These are phyloP conservation scores for Arabidopsis suecica DNA, from an alignment of 345 rosid species.

Conservation along the genomic window DNA sequence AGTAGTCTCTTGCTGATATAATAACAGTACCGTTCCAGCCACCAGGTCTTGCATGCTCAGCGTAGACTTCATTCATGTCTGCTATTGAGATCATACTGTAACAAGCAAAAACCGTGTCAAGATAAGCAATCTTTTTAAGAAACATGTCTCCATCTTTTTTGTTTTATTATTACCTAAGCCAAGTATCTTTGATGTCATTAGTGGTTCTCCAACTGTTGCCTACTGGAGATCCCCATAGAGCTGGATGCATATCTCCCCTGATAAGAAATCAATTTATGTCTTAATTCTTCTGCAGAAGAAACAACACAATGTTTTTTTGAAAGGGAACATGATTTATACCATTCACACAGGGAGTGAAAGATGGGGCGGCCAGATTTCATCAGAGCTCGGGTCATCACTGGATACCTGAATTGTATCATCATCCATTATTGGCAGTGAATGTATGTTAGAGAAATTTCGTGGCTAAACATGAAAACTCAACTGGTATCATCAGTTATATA, in stretches of 20 bases:
- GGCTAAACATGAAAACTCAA: no score
- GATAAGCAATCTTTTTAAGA: not conserved
- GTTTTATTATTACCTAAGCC: slow-evolving; percentile 61
- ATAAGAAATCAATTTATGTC: not conserved
- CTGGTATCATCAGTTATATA: slow-evolving; percentile 28
- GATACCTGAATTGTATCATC: slow-evolving; percentile 60
- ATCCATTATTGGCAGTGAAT: not conserved
- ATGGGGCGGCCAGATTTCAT: slow-evolving; percentile 75
- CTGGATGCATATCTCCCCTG: slow-evolving; percentile 95
- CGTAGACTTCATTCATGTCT: slow-evolving; percentile 79
- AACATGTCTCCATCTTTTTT: not conserved
- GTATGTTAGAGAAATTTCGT: not conserved
- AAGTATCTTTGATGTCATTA: slow-evolving; percentile 69
- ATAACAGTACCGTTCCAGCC: slow-evolving; percentile 81
- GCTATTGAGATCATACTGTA: slow-evolving; percentile 77
- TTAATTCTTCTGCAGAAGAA: not conserved
- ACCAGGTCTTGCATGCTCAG: slow-evolving; percentile 87
- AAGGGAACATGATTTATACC: slow-evolving; percentile 49
- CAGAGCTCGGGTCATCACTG: slow-evolving; percentile 84
- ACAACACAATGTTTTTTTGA: not conserved
- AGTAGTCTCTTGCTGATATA: not conserved
- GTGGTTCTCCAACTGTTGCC: slow-evolving; percentile 99
- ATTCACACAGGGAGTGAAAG: slow-evolving; percentile 90
- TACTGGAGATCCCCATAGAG: slow-evolving; percentile 73
- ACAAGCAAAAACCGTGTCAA: slow-evolving; percentile 14